These are phyloP conservation scores for Striga hermonthica DNA, from an alignment of 305 asterid genomes.

Conservation along the genomic window DNA sequence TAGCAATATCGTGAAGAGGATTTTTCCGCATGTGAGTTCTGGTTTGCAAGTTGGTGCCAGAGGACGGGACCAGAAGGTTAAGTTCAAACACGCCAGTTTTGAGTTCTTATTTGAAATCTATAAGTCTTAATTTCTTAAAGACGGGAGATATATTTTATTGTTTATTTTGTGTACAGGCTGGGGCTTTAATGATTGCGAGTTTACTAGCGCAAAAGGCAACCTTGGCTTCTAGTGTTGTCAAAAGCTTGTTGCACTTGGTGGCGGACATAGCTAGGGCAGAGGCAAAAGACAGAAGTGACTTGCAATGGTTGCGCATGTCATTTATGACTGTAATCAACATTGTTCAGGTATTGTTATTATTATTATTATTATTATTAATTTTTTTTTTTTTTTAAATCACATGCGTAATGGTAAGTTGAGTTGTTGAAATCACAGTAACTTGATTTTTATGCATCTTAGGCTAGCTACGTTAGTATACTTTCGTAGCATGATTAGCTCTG, in stretches of 20 bases:
- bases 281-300: conserved; percentile 54
- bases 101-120: neutral
- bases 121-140: conserved; percentile 21
- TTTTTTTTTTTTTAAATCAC: neutral
- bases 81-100: conserved; percentile 22
- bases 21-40: conserved; percentile 65
- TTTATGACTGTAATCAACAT: conserved; percentile 70
- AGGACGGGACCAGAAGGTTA: conserved; percentile 73
- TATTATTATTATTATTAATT: neutral
- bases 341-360: conserved; percentile 61
- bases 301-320: conserved; percentile 76
- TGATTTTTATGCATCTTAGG: conserved; percentile 22
- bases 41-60: conserved; percentile 58
- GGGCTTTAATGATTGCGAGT: conserved; percentile 82
- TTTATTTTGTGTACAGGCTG: conserved; percentile 52
- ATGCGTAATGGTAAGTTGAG: neutral
- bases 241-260: conserved; percentile 63
- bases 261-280: conserved; percentile 61
- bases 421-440: conserved; percentile 15
- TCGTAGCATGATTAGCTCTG: conserved; percentile 20
- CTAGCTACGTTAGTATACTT: neutral
- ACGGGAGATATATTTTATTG: conserved; percentile 10
- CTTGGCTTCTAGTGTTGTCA: conserved; percentile 58
- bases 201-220: conserved; percentile 72
- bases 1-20: conserved; percentile 58